Base-by-base conservation (phyloP, 2,329 filamentous ascomycete genomes). In the Alternaria sp. region DNA sequence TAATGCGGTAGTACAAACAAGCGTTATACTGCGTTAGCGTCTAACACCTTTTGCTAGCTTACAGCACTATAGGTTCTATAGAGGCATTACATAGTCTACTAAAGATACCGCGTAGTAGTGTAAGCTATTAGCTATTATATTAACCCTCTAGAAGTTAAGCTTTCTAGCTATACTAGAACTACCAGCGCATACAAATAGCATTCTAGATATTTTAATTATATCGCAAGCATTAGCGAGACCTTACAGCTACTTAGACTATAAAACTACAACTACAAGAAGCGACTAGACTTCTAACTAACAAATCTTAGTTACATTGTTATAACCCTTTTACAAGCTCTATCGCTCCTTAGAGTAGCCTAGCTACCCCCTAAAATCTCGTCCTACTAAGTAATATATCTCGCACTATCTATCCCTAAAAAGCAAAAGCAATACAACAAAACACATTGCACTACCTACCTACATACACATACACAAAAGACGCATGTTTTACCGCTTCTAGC, bases 1-100 rank as follows among this genome's bases (percentile, higher is more conserved):
- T 9, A n/a, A 51, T 25, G 49, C 49, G 82, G 57, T 45, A 28
- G 47, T 19, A 36, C 30, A 5, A 28, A 21, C 5, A 19, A 40
- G 13, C n/a, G n/a, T 15, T 13, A 40, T n/a, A 21, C 30, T 15
- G 28, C 49, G 49, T 36, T 15, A 5, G 3, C 13, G 49, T 40
- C 13, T 23, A 15, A 23, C 10, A 23, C 13, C 28, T 40, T 52
- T 21, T 23, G 19, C 46, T 6, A 2, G 11, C 9, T 36, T 1
- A 40, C 49, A 25, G 13, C 30, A 32, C 30, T 19, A 45, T 6
- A 0, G 0, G 43, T 45, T 21, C 6, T 45, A 17, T 45, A 21
- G 3, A 17, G 19, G 10, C 10, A 11, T 45, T 17, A 13, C 17
- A 45, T 45, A 17, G 6, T 11, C 43, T 45, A 45, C 10, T 10